Conservation (phyloP, 208 protist genomes). For the Acanthamoeba royreba region DNA sequence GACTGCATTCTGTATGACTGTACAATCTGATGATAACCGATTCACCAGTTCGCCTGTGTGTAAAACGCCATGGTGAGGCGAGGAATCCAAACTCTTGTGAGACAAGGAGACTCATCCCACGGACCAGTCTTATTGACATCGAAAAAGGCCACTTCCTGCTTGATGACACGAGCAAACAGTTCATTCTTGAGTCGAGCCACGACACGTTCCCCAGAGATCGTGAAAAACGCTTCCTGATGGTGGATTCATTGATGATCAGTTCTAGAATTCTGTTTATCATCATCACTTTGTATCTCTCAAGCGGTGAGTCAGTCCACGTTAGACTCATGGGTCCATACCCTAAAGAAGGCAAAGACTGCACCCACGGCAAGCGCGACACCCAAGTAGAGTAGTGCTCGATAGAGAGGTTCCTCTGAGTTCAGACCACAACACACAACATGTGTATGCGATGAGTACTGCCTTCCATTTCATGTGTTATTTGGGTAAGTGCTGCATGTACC, state of each 20-base stretch:
- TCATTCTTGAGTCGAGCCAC: conserved; percentile 58
- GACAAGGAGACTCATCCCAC: not conserved
- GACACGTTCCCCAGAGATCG: conserved; percentile 57
- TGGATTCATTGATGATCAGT: too few species aligned
- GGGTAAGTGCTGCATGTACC: too few species aligned
- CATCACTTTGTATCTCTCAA: too few species aligned
- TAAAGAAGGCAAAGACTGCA: not conserved
- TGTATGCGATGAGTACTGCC: too few species aligned
- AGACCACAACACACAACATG: too few species aligned
- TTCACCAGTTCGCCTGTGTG: conserved; percentile 68
- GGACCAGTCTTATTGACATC: conserved; percentile 70
- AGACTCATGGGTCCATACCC: not conserved
- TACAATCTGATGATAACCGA: conserved; percentile 58
- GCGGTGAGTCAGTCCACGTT: not conserved
- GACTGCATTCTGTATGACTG: conserved; percentile 70
- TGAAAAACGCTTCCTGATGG: not conserved
- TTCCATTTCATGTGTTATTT: too few species aligned
- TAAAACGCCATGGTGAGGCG: too few species aligned
- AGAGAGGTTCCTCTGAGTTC: conserved; percentile 6
- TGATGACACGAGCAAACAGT: conserved; percentile 64
- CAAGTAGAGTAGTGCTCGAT: not conserved
- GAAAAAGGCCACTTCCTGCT: conserved; percentile 79
- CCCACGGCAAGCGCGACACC: not conserved
- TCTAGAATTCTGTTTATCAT: too few species aligned
- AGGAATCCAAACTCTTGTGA: too few species aligned